Evolutionary conservation across 306 rosid species (phyloP).

Genomic region (Trifolium fragiferum): DNA sequence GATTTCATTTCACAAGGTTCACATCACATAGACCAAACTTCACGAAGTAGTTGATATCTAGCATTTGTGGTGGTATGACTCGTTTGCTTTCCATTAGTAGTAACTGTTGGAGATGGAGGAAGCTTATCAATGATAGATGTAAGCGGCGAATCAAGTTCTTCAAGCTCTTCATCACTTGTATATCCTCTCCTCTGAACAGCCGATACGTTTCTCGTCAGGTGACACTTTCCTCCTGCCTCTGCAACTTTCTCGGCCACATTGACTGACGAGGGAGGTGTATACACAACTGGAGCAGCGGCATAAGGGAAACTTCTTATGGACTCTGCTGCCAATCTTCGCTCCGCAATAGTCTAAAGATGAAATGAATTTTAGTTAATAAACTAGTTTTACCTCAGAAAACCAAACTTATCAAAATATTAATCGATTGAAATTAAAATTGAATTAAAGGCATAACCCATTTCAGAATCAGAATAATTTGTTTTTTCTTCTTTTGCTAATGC

Average conservation of each 20-base stretch:
- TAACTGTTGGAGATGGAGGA: constrained; percentile 50
- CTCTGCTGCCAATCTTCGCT: constrained; percentile 62
- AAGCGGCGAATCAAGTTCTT: constrained; percentile 84
- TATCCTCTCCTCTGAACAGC: constrained; percentile 81
- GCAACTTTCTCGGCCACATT: constrained; percentile 81
- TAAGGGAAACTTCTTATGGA: constrained; percentile 69
- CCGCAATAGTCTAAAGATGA: constrained; percentile 61
- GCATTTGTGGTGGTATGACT: constrained; percentile 49
- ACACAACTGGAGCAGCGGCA: constrained; percentile 67
- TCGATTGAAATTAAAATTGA: constrained; percentile 12
- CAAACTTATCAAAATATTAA: background rate
- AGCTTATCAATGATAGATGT: constrained; percentile 66
- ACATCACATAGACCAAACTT: constrained; percentile 76
- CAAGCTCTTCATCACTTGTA: constrained; percentile 94
- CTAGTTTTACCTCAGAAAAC: background rate
- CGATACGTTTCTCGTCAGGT: constrained; percentile 64
- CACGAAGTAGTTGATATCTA: constrained; percentile 90
- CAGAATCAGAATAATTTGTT: background rate
- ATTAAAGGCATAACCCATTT: background rate
- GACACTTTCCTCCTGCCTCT: constrained; percentile 70
- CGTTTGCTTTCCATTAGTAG: constrained; percentile 47
- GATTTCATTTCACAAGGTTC: constrained; percentile 39
- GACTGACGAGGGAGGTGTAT: constrained; percentile 64
- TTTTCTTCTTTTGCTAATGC: background rate
- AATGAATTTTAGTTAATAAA: constrained; percentile 19